A percentile compares a stretch with the other conserved stretches of the same genome.
Conservation (phyloP, 768 basidiomycete species). For the Termitomyces sp. region DNA sequence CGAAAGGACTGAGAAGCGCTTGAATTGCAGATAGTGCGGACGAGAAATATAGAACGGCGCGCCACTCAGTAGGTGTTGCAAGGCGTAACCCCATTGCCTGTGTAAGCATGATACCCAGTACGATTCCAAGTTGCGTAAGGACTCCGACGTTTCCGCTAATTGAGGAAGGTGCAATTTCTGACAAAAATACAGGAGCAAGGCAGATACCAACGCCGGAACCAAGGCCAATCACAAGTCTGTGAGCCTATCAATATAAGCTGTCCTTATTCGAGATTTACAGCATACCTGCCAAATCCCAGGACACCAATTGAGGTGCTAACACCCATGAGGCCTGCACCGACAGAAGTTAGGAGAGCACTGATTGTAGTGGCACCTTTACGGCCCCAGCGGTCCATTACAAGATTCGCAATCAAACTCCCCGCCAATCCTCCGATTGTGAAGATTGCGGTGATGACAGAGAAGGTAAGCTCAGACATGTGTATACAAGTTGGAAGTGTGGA, state of each 20-base stretch:
- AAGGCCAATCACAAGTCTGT: constrained; percentile 64
- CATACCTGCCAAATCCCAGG: constrained; percentile 67
- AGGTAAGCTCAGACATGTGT: constrained; percentile 71
- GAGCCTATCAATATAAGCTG: neutral
- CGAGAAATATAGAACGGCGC: constrained; percentile 67
- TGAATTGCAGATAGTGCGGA: constrained; percentile 54
- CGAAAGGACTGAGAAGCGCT: constrained; percentile 47
- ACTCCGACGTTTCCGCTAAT: constrained; percentile 82
- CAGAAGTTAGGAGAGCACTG: constrained; percentile 52
- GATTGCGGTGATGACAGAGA: constrained; percentile 80
- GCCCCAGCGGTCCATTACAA: constrained; percentile 69
- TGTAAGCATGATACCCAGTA: constrained; percentile 84
- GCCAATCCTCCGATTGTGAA: constrained; percentile 88
- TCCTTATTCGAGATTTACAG: neutral
- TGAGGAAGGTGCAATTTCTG: constrained; percentile 77
- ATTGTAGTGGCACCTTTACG: constrained; percentile 64
- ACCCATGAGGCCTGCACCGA: constrained; percentile 67
- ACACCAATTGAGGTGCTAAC: constrained; percentile 54
- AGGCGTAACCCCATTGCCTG: constrained; percentile 73
- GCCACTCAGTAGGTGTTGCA: constrained; percentile 71
- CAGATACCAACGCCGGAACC: constrained; percentile 74
- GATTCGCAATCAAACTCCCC: constrained; percentile 69
- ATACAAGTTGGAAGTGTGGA: constrained; percentile 70
- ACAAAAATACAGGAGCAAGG: constrained; percentile 82
- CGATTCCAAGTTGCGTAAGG: constrained; percentile 79